These are phyloP conservation scores for Ogataea paradorogensis DNA, from an alignment of 805 yeast genomes.

Conservation along the genomic window DNA sequence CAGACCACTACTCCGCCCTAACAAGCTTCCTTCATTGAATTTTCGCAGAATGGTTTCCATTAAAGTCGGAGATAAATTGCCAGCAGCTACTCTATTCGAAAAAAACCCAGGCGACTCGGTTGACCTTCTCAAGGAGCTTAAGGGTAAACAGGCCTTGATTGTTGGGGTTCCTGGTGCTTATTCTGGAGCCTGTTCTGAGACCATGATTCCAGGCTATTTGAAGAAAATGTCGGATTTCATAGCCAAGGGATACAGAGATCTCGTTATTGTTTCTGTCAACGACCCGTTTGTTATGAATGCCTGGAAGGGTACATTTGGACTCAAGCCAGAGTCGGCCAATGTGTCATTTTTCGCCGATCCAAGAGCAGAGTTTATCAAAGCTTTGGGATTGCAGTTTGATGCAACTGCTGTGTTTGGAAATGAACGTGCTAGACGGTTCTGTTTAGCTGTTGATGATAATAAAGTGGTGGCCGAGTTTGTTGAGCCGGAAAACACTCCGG, in stretches of 20 bases:
- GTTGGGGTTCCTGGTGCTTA: constrained; percentile 74
- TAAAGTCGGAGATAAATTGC: constrained; percentile 24
- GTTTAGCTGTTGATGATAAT: constrained; percentile 73
- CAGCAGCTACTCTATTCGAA: constrained; percentile 22
- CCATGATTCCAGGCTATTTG: constrained; percentile 74
- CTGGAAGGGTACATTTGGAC: constrained; percentile 56
- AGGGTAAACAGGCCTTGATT: constrained; percentile 42
- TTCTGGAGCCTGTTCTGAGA: constrained; percentile 73
- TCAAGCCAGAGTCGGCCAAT: constrained; percentile 19
- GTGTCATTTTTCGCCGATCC: constrained; percentile 69
- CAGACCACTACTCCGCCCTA: constrained; percentile 1
- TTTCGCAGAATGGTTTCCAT: constrained; percentile 15
- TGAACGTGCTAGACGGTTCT: constrained; percentile 70
- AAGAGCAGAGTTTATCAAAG: constrained; percentile 64
- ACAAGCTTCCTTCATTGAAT: not conserved
- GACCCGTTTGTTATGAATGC: constrained; percentile 84
- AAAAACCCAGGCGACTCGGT: constrained; percentile 23
- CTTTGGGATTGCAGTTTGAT: constrained; percentile 67
- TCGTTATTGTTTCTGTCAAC: constrained; percentile 75
- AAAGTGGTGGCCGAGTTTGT: constrained; percentile 61
- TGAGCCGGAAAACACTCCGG: constrained; percentile 79
- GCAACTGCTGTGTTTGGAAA: constrained; percentile 77
- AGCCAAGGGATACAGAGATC: constrained; percentile 59
- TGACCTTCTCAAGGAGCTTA: constrained; percentile 22
- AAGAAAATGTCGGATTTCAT: constrained; percentile 48